These are phyloP conservation scores for Hypoxylon sp. DNA, from an alignment of 2,329 filamentous ascomycete genomes.

Conservation along the genomic window DNA sequence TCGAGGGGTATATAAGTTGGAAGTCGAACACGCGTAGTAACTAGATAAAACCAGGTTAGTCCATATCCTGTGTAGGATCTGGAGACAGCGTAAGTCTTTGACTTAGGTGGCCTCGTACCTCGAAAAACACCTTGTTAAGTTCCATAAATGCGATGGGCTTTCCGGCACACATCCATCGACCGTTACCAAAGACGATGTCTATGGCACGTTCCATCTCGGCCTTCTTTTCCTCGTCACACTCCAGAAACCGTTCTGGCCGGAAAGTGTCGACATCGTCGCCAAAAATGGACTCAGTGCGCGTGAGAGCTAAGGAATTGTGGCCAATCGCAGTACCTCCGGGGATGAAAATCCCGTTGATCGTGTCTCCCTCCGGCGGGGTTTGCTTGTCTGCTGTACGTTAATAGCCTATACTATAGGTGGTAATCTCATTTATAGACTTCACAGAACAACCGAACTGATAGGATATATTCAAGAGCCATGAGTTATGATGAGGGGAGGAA, in stretches of 20 bases:
- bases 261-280: constrained; percentile 57
- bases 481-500: background rate
- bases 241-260: constrained; percentile 61
- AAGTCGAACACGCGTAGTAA: constrained; percentile 50
- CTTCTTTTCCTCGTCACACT: constrained; percentile 50
- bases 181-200: constrained; percentile 58
- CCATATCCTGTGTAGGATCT: background rate
- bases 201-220: constrained; percentile 53
- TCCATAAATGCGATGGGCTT: constrained; percentile 59
- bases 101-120: constrained; percentile 52
- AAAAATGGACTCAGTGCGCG: constrained; percentile 51
- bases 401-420: background rate
- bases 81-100: background rate
- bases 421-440: background rate
- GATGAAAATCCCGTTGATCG: constrained; percentile 51
- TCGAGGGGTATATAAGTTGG: constrained; percentile 47
- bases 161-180: constrained; percentile 57
- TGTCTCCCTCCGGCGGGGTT: constrained; percentile 49
- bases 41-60: constrained; percentile 17
- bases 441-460: background rate
- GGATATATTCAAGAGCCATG: background rate
- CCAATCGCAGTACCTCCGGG: constrained; percentile 56
- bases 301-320: constrained; percentile 54
- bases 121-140: constrained; percentile 58
- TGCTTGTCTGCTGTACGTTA: constrained; percentile 20